Base-by-base conservation (phyloP, 768 basidiomycete genomes). In the Coprinopsis strossmayeri region DNA sequence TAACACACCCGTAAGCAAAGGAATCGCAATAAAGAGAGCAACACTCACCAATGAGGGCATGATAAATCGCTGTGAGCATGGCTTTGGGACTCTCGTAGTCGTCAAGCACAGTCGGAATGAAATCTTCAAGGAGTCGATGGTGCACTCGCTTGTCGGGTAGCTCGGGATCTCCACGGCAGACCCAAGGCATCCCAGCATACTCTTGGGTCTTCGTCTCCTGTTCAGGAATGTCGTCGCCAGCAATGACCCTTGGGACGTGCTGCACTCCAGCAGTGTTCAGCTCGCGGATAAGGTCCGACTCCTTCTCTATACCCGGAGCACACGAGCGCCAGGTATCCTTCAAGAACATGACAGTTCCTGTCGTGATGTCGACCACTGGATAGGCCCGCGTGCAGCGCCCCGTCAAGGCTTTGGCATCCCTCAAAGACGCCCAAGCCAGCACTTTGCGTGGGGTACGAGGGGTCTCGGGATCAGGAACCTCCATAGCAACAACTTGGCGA, bases 301-400 rank as follows among this genome's bases (percentile, higher is more conserved):
- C 67, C 5, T 56, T 50, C 27, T 49, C 47, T 34, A 53, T 27
- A n/a, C 45, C 53, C 0, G 41, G 30, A 9, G 24, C 44, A 26
- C 20, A n/a, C 3, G 47, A 24, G 3, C 63, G 49, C 66, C 67
- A 69, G 15, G 46, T 51, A 46, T 69, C 67, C 53, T 65, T 67
- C 20, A 69, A 30, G 43, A 64, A 66, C n/a, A 11, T 57, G 57
- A 1, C 61, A 50, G 25, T 48, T 39, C 7, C 53, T 50, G 12
- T 24, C 15, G 13, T 18, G 3, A 39, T 18, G 24, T 59, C 55
- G 12, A 48, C 56, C 15, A 54, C 63, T 1, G 52, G 35, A 35
- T 53, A 62, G 2, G 51, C 58, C 2, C 62, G 59, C 20, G 61
- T 64, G 27, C 51, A 53, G 2, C 60, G 48, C 3, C 60, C 57